These are phyloP conservation scores for Tricholoma flavovirens DNA, from an alignment of 768 basidiomycete species.

Conservation along the genomic window DNA sequence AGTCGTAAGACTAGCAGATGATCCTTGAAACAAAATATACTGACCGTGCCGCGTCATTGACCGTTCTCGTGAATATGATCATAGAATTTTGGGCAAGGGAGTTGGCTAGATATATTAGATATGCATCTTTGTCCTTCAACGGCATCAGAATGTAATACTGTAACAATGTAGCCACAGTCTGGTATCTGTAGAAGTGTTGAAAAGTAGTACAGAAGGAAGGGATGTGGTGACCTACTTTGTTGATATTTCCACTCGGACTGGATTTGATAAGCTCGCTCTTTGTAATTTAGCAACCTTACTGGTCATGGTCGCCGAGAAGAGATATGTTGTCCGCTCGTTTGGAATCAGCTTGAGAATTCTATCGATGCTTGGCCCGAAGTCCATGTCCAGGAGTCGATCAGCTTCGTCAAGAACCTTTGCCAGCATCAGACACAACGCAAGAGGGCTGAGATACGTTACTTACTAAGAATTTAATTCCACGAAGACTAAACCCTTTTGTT, in stretches of 20 bases:
- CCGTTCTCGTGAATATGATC: constrained; percentile 95
- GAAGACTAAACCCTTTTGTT: constrained; percentile 92
- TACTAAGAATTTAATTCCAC: constrained; percentile 83
- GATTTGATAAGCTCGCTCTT: constrained; percentile 87
- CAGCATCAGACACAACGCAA: constrained; percentile 1
- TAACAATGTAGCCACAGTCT: constrained; percentile 90
- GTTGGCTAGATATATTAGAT: constrained; percentile 85
- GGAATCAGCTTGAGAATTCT: constrained; percentile 95
- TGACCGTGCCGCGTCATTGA: constrained; percentile 84
- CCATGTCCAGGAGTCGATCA: constrained; percentile 92
- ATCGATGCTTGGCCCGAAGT: constrained; percentile 93
- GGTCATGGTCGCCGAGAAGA: constrained; percentile 99
- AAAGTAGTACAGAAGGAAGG: neutral
- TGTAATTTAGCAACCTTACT: constrained; percentile 97
- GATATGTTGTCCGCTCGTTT: constrained; percentile 88
- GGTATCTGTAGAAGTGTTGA: constrained; percentile 56
- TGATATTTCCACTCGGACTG: constrained; percentile 90
- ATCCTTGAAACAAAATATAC: constrained; percentile 10
- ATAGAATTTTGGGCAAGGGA: constrained; percentile 87
- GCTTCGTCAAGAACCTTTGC: constrained; percentile 94
- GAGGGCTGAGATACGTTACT: constrained; percentile 19
- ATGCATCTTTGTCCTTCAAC: constrained; percentile 84
- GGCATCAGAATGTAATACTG: constrained; percentile 97
- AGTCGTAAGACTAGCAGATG: too few relatives aligned
- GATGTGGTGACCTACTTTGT: constrained; percentile 62